phyloP scores from a whole-genome alignment of 202 grass and related monocot species.

The Cymbopogon flexuosus region DNA sequence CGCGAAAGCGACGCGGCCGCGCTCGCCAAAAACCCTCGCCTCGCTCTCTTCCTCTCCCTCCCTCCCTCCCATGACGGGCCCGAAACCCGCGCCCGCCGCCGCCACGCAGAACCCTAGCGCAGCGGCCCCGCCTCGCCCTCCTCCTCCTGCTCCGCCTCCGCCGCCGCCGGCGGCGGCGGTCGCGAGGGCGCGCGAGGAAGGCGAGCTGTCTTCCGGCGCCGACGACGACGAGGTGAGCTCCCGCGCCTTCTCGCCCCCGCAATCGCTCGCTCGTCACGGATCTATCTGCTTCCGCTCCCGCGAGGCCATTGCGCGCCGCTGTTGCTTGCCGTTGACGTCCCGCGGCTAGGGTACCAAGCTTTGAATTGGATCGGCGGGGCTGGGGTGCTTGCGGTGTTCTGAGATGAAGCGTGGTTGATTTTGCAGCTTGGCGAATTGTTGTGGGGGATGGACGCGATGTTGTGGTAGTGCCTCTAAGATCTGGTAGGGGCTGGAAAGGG shows the following conservation, averaged over 20 bases:
- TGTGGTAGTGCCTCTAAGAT: background rate
- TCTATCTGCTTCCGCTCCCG: background rate
- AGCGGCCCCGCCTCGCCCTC: background rate
- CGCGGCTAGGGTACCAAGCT: background rate
- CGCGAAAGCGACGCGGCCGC: constrained; percentile 19
- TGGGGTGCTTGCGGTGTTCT: background rate
- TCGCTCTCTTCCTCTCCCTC: background rate
- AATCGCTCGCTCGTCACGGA: background rate
- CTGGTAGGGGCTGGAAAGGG: background rate
- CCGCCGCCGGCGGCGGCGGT: background rate
- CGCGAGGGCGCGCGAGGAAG: constrained; percentile 60
- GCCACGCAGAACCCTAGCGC: constrained; percentile 30
- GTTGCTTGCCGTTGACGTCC: constrained; percentile 4
- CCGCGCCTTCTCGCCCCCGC: background rate
- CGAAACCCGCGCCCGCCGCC: background rate
- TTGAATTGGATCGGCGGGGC: background rate
- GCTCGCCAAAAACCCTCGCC: constrained; percentile 4
- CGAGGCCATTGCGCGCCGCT: background rate
- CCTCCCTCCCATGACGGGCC: constrained; percentile 27
- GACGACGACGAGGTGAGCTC: constrained; percentile 59
- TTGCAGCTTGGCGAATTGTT: background rate
- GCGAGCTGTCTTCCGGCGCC: constrained; percentile 66
- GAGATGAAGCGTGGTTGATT: background rate
- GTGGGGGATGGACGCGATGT: background rate
- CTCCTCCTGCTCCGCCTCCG: background rate